Evolutionary conservation across 345 rosid species (phyloP).

Genomic region (Camelina hispida): DNA sequence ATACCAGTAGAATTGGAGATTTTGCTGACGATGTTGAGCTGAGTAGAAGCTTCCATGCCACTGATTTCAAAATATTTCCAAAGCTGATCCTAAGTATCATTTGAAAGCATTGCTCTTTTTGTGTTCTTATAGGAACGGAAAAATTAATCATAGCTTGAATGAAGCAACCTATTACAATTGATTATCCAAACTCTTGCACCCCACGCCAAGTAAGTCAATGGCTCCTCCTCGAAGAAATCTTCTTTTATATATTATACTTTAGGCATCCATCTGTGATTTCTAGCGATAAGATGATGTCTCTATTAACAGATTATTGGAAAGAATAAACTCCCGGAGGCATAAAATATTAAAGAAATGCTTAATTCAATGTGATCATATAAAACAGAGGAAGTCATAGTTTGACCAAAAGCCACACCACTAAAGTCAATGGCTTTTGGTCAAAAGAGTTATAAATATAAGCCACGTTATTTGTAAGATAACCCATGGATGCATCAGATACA

Average conservation of each 20-base stretch:
- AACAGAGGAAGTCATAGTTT: neutral
- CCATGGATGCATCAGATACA: neutral
- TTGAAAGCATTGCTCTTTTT: neutral
- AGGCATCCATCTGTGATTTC: neutral
- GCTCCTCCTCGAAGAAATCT: neutral
- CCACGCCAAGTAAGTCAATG: conserved; percentile 30
- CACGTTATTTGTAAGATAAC: too few relatives aligned
- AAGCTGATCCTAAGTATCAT: neutral
- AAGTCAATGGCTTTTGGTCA: conserved; percentile 15
- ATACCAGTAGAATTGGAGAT: neutral
- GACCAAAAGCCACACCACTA: neutral
- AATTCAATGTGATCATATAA: neutral
- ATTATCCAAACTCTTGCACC: conserved; percentile 17
- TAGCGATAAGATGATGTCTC: neutral
- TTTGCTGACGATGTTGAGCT: neutral
- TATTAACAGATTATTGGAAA: neutral
- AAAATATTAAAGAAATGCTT: neutral
- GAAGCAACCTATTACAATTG: neutral
- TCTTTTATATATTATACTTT: neutral
- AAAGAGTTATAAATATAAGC: neutral
- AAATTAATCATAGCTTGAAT: neutral
- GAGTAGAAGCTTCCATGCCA: neutral
- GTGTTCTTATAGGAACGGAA: neutral
- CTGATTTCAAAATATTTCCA: neutral
- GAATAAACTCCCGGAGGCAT: neutral